phyloP scores from a whole-genome alignment of 208 protist species.

The Wallacemonas sp. region DNA sequence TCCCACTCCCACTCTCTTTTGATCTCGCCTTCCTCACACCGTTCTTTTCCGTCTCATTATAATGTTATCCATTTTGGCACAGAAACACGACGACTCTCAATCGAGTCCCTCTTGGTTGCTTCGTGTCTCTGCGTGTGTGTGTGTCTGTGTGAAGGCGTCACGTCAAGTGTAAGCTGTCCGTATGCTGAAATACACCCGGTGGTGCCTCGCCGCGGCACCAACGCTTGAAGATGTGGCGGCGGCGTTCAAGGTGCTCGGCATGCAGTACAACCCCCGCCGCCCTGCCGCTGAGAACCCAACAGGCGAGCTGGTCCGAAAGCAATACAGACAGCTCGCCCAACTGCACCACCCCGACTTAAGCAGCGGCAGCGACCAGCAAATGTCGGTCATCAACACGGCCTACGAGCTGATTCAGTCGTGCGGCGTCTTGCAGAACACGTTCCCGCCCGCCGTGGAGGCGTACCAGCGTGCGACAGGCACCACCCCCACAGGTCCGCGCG shows the following conservation, averaged over 20 bases:
- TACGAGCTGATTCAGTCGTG: slow-evolving; percentile 86
- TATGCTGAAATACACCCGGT: slow-evolving; percentile 20
- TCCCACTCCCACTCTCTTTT: too few species aligned
- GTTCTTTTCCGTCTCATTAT: too few species aligned
- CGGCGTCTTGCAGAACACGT: slow-evolving; percentile 41
- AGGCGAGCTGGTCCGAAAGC: slow-evolving; percentile 55
- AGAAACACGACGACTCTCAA: too few species aligned
- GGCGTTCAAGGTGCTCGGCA: slow-evolving; percentile 77
- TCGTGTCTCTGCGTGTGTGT: background rate
- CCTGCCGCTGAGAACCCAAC: slow-evolving; percentile 29
- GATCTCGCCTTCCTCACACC: too few species aligned
- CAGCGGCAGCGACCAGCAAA: slow-evolving; percentile 83
- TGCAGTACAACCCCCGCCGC: slow-evolving; percentile 32
- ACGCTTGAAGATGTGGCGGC: slow-evolving; percentile 55
- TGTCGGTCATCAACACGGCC: slow-evolving; percentile 90
- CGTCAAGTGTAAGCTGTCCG: too few species aligned
- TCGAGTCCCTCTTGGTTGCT: background rate
- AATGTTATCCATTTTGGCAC: slow-evolving; percentile 17
- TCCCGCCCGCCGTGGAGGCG: background rate
- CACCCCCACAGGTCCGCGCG: slow-evolving; percentile 4
- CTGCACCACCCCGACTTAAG: slow-evolving; percentile 89
- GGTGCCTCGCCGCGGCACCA: slow-evolving; percentile 18
- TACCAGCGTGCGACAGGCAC: background rate
- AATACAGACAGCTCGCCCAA: slow-evolving; percentile 85
- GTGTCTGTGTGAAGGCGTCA: background rate